A percentile compares a stretch with the other conserved stretches of the same genome.
Evolutionary conservation across 2,329 filamentous ascomycete genomes (phyloP).

Genomic region (Aspergillus persii): DNA sequence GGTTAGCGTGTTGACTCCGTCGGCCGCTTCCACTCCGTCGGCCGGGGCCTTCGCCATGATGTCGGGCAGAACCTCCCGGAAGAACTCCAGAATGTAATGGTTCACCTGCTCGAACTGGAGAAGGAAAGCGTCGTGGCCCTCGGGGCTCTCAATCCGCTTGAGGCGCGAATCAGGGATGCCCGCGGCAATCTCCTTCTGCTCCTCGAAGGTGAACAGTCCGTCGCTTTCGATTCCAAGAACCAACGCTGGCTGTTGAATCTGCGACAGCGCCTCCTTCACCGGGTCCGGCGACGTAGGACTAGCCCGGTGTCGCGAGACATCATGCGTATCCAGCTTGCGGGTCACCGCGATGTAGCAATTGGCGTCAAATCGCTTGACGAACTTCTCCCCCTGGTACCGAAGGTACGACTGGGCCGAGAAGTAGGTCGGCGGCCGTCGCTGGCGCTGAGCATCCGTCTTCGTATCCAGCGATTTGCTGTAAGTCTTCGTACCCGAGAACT

Average conservation of each 20-base stretch:
- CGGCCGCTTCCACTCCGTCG: slow-evolving; percentile 48
- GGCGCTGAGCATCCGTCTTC: slow-evolving; percentile 22
- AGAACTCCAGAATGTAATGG: slow-evolving; percentile 75
- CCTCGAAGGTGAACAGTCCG: slow-evolving; percentile 93
- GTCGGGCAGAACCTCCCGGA: slow-evolving; percentile 78
- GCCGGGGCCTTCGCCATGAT: slow-evolving; percentile 71
- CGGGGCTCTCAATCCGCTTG: slow-evolving; percentile 85
- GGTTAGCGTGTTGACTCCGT: slow-evolving; percentile 60
- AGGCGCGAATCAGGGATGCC: slow-evolving; percentile 75
- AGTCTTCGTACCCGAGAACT: slow-evolving; percentile 66
- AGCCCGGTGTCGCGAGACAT: slow-evolving; percentile 75
- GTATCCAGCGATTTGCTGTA: slow-evolving; percentile 42
- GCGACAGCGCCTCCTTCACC: slow-evolving; percentile 70
- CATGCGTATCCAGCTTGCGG: slow-evolving; percentile 94
- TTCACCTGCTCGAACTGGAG: slow-evolving; percentile 98
- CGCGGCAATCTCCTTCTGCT: slow-evolving; percentile 87
- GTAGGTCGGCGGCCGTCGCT: slow-evolving; percentile 67
- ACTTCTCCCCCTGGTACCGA: slow-evolving; percentile 93
- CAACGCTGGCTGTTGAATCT: slow-evolving; percentile 84
- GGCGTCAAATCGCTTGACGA: slow-evolving; percentile 93
- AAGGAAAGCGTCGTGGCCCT: slow-evolving; percentile 95
- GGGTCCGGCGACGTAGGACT: slow-evolving; percentile 40
- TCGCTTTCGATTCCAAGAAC: slow-evolving; percentile 95
- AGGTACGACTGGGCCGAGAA: slow-evolving; percentile 98
- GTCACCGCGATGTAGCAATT: slow-evolving; percentile 99